Base-by-base conservation (phyloP, 179 eudicot genomes). In the Amaranthus tricolor region DNA sequence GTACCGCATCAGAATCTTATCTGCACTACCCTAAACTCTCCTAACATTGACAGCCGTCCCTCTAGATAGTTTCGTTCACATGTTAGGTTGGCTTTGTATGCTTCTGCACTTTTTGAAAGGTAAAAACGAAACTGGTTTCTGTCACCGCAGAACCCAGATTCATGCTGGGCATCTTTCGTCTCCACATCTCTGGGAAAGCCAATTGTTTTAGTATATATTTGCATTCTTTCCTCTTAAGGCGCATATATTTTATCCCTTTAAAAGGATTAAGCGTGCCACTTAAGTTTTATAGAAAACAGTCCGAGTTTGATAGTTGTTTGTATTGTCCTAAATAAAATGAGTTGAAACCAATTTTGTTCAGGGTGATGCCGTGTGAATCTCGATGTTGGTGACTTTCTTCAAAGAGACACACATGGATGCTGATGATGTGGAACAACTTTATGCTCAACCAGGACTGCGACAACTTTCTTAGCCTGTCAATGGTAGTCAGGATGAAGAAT, bases 301-400 rank as follows among this genome's bases (percentile, higher is more conserved):
- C 14, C 6, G 17, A 24, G 21, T 51, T 21, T 13, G 58, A n/a
- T 52, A 12, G 9, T 17, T n/a, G 47, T 17, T 73, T 31, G 24
- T 20, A 10, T 24, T 15, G 20, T 52, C 40, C 10, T 31, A 14
- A 8, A n/a, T 17, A 10, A 16, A n/a, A 10, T 17, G n/a, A 55
- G 20, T 51, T 43, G 43, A 44, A 45, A 59, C 45, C 56, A 40
- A 13, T 71, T 17, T 45, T 58, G 53, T 58, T 61, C 63, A 57
- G 76, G 68, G 12, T 54, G 64, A 43, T 74, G 77, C 40, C 53
- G 60, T 20, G 10, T 43, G 52, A 43, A 64, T 74, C 20, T 51
- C 57, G 7, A 40, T 43, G 11, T 56, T 16, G 7, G 66, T n/a
- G 14, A 44, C 52, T 53, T 9, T 74, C 19, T 52, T 9, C 53